Conservation (phyloP, 495 filamentous ascomycete species). For the Tuber brumale region DNA sequence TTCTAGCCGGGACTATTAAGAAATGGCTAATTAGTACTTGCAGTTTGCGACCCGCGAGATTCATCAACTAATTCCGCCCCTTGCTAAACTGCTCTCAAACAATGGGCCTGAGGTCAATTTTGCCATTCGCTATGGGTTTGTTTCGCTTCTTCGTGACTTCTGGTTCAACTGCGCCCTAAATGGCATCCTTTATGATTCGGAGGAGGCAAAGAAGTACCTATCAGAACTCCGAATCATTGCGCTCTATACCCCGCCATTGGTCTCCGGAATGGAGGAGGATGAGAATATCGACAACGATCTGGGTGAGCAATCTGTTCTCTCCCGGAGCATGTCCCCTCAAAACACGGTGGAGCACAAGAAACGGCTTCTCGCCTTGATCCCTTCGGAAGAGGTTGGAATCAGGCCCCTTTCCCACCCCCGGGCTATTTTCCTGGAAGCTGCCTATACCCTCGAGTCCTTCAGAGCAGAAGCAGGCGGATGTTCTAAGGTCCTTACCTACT, state of each 20-base stretch:
- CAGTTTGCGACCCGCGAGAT: conserved; percentile 79
- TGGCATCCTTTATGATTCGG: conserved; percentile 70
- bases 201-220: conserved; percentile 58
- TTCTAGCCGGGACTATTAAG: conserved; percentile 45
- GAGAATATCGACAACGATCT: conserved; percentile 90
- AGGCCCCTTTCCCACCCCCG: conserved; percentile 74
- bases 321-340: conserved; percentile 70
- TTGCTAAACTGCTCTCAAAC: conserved; percentile 60
- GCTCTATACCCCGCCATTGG: conserved; percentile 72
- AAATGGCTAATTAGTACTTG: conserved; percentile 63
- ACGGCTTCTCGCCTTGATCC: conserved; percentile 62
- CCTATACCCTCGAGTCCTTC: conserved; percentile 75
- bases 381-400: conserved; percentile 67
- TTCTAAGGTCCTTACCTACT: conserved; percentile 80
- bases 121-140: conserved; percentile 40
- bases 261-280: conserved; percentile 58
- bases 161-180: conserved; percentile 98
- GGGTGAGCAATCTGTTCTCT: conserved; percentile 84
- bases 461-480: conserved; percentile 78
- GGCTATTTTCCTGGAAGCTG: conserved; percentile 82
- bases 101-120: conserved; percentile 38
- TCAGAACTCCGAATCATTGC: conserved; percentile 76
- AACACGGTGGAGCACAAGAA: conserved; percentile 74
- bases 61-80: conserved; percentile 68
- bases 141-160: conserved; percentile 72